phyloP scores from a whole-genome alignment of 208 protist species.

The Acanthamoeba sp. region DNA sequence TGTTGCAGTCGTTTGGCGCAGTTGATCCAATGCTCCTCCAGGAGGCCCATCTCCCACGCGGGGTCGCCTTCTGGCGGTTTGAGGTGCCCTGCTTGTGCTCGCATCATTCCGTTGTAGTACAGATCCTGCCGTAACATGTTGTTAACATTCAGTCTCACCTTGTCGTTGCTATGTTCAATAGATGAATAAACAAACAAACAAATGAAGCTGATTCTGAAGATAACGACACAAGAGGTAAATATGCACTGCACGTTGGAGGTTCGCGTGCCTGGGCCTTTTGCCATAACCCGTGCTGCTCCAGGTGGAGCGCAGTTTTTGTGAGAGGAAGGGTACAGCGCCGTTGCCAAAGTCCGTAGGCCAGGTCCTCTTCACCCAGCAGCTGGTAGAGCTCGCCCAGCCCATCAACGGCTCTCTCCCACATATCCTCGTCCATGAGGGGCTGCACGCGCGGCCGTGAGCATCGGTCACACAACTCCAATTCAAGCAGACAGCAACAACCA shows the following conservation, averaged over 20 bases:
- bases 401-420: slow-evolving; percentile 19
- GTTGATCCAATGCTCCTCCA: slow-evolving; percentile 66
- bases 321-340: neutral
- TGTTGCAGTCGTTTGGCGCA: slow-evolving; percentile 55
- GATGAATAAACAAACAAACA: too few relatives aligned
- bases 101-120: slow-evolving; percentile 22
- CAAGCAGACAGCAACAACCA: too few relatives aligned
- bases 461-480: neutral
- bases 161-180: neutral
- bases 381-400: slow-evolving; percentile 57
- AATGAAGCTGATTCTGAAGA: too few relatives aligned
- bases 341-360: slow-evolving; percentile 17
- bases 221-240: neutral
- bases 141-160: neutral
- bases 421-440: neutral
- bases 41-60: slow-evolving; percentile 22
- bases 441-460: neutral
- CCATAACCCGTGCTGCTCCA: slow-evolving; percentile 62
- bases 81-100: slow-evolving; percentile 47
- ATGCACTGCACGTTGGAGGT: neutral
- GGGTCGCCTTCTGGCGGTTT: neutral
- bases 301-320: neutral
- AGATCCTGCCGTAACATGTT: slow-evolving; percentile 2
- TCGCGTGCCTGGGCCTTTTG: slow-evolving; percentile 22
- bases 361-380: slow-evolving; percentile 39